Evolutionary conservation across 306 rosid genomes (phyloP), one percentile per base, ranked within the genome.

Genomic region (Cicer pinnatifidum): DNA sequence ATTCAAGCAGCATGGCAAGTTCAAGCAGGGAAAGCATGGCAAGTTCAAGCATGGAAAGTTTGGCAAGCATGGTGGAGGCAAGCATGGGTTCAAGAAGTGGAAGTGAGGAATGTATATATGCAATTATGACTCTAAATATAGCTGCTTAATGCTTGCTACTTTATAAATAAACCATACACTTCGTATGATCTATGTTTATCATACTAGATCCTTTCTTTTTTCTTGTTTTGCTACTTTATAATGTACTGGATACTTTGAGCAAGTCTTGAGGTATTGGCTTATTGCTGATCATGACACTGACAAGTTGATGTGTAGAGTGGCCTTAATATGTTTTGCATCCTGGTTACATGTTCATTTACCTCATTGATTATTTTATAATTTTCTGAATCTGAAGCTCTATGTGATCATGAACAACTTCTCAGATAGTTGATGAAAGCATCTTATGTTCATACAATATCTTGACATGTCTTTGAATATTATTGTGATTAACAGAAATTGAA

Each of bases 81-180:
- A 61, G 44, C 67, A 61, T 16, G 69, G 74, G 33, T 84, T 81
- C 83, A 86, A 72, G 84, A 84, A 76, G 84, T 84, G 86, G 88
- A 81, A 84, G 74, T 84, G 51, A 84, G 11, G 61, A 64, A 64
- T 59, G 44, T 72, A 15, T 72, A 15, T 40, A 76, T 67, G 19
- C 35, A 11, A 45, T 11, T 37, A 11, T 70, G 78, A 17, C 61
- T 53, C 68, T 48, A 37, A 33, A 19, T 51, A 43, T 19, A 57
- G 74, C 40, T 60, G 68, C 78, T 75, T 75, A 12, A 44, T n/a
- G 69, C 76, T 56, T 39, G 38, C 77, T 69, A 69, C 63, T 52
- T 16, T n/a, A 51, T 52, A 69, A 83, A 86, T 86, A 86, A 86
- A 74, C 84, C 64, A 16, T 67, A 67, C 82, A 73, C 82, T 67